These are phyloP conservation scores for Peniophora sp. DNA, from an alignment of 1,284 basidiomycete genomes.

Conservation along the genomic window DNA sequence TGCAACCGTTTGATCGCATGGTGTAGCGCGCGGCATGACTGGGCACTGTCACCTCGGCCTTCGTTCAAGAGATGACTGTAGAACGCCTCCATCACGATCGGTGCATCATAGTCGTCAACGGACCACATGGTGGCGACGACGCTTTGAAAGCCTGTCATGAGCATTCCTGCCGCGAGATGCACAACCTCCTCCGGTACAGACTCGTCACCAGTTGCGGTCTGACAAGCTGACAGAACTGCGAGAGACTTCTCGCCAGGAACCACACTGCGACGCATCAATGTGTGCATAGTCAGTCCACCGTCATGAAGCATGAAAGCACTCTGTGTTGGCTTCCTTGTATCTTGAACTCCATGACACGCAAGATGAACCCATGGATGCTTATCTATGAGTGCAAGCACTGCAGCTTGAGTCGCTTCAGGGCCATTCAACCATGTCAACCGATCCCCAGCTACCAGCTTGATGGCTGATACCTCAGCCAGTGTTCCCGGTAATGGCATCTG, in stretches of 20 bases:
- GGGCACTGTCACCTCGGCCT: background rate
- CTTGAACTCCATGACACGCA: background rate
- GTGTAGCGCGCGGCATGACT: background rate
- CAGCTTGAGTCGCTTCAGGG: constrained; percentile 11
- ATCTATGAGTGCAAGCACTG: background rate
- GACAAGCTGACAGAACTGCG: constrained; percentile 10
- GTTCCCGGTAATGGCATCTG: background rate
- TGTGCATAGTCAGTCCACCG: background rate
- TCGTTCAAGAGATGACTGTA: constrained; percentile 1
- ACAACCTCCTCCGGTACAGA: constrained; percentile 13
- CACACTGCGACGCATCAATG: background rate
- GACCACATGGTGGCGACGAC: constrained; percentile 18
- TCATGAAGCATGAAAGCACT: background rate
- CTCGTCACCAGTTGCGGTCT: constrained; percentile 14
- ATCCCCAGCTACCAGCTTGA: constrained; percentile 7
- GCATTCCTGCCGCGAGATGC: constrained; percentile 18
- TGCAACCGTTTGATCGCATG: background rate
- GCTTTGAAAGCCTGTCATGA: constrained; percentile 13
- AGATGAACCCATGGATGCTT: background rate
- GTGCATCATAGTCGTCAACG: constrained; percentile 10
- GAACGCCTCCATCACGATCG: constrained; percentile 8
- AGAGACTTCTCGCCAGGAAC: constrained; percentile 2
- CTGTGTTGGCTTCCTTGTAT: background rate
- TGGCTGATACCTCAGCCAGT: background rate
- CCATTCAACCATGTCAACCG: constrained; percentile 8